A percentile compares a stretch with the other conserved stretches of the same genome.
These are phyloP conservation scores for Entomortierella beljakovae DNA, from an alignment of 192 early-diverging fungal genomes.

Conservation along the genomic window DNA sequence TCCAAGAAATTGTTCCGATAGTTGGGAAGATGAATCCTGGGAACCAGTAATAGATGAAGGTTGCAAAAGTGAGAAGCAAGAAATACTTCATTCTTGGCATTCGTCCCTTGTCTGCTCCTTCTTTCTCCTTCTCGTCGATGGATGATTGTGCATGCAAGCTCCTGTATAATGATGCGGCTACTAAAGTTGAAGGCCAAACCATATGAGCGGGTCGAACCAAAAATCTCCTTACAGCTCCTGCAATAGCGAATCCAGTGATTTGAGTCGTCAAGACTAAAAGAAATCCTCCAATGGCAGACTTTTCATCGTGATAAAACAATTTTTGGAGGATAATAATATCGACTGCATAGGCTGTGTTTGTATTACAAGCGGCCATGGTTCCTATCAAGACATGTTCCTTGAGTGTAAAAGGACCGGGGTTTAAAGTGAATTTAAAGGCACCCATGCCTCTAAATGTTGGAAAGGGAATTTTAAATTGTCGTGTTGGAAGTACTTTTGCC, in stretches of 20 bases:
- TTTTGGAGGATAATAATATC: slow-evolving; percentile 63
- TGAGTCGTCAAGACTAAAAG: slow-evolving; percentile 67
- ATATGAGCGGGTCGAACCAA: slow-evolving; percentile 84
- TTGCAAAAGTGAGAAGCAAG: slow-evolving; percentile 55
- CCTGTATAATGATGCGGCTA: slow-evolving; percentile 78
- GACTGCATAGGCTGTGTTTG: slow-evolving; percentile 59
- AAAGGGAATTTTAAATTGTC: slow-evolving; percentile 30
- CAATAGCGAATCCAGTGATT: slow-evolving; percentile 57
- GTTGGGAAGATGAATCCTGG: slow-evolving; percentile 64
- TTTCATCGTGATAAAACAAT: slow-evolving; percentile 59
- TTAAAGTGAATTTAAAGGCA: slow-evolving; percentile 55
- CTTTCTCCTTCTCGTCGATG: background rate
- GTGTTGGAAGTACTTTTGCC: slow-evolving; percentile 53
- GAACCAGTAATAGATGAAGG: slow-evolving; percentile 68
- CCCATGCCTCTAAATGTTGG: slow-evolving; percentile 31
- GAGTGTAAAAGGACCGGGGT: slow-evolving; percentile 71
- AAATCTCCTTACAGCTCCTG: slow-evolving; percentile 60
- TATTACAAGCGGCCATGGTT: slow-evolving; percentile 61
- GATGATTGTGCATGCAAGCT: slow-evolving; percentile 66
- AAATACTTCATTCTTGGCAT: slow-evolving; percentile 68
- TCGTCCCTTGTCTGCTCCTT: background rate
- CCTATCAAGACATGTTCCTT: slow-evolving; percentile 73
- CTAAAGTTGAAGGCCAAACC: slow-evolving; percentile 84
- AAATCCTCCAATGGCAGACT: slow-evolving; percentile 62
- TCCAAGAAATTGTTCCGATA: slow-evolving; percentile 57